These are phyloP conservation scores for Botryotinia calthae DNA, from an alignment of 2,329 filamentous ascomycete species.

Conservation along the genomic window DNA sequence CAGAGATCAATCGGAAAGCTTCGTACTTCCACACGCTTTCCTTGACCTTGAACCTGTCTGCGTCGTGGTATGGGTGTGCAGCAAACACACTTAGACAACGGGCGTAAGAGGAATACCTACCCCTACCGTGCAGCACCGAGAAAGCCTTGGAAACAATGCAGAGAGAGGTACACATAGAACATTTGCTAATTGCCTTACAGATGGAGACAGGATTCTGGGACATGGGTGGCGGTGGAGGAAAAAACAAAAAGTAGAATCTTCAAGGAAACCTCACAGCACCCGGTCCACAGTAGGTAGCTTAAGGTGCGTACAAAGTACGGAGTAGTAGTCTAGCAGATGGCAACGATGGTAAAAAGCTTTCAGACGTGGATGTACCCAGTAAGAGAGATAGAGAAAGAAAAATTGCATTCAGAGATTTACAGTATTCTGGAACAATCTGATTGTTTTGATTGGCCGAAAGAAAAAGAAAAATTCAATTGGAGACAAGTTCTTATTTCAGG, in stretches of 20 bases:
- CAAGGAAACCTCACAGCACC: background rate
- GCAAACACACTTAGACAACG: background rate
- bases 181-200: conserved; percentile 41
- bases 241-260: background rate
- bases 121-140: background rate
- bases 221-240: conserved; percentile 49
- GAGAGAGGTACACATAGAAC: background rate
- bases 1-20: background rate
- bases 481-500: background rate
- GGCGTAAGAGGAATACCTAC: background rate
- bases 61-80: background rate
- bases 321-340: background rate
- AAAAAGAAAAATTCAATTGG: background rate
- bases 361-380: background rate
- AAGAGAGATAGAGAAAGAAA: background rate
- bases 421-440: conserved; percentile 8
- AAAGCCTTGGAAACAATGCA: background rate
- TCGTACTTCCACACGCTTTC: background rate
- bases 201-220: conserved; percentile 76
- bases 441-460: conserved; percentile 3
- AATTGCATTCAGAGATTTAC: conserved; percentile 14
- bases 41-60: background rate
- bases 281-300: background rate
- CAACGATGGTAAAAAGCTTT: background rate
- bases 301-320: background rate